These are phyloP conservation scores for Ambrosia hybrid DNA, from an alignment of 140 eudicot species.

Conservation along the genomic window DNA sequence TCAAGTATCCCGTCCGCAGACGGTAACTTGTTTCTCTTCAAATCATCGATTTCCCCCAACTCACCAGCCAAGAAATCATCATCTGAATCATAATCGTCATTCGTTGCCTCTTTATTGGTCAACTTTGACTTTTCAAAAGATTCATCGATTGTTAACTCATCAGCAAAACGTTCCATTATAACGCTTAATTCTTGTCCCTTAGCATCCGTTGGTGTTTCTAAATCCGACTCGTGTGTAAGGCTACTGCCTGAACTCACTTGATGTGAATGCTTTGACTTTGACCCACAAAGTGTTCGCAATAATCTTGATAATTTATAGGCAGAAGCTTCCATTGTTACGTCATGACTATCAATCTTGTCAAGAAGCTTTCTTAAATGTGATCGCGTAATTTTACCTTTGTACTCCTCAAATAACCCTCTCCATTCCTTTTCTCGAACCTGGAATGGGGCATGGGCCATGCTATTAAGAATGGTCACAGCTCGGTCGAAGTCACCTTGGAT, in stretches of 20 bases:
- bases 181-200: constrained; percentile 5
- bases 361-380: constrained; percentile 41
- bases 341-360: constrained; percentile 36
- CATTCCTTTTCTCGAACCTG: constrained; percentile 67
- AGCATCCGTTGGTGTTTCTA: constrained; percentile 19
- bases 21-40: constrained; percentile 43
- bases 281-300: constrained; percentile 58
- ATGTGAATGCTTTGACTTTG: constrained; percentile 27
- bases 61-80: constrained; percentile 41
- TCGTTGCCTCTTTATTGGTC: constrained; percentile 27
- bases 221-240: constrained; percentile 1
- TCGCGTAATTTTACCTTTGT: constrained; percentile 50
- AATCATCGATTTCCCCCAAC: constrained; percentile 40
- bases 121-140: constrained; percentile 22
- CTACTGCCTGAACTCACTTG: background rate
- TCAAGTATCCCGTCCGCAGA: constrained; percentile 76
- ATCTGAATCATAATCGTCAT: constrained; percentile 44
- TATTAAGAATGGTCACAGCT: constrained; percentile 55
- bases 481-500: constrained; percentile 48
- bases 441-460: constrained; percentile 78
- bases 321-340: constrained; percentile 54
- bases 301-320: constrained; percentile 52
- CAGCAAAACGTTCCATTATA: constrained; percentile 38
- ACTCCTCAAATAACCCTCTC: constrained; percentile 57
- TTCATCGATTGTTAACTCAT: constrained; percentile 28